These are phyloP conservation scores for Pseudonitzschia multiseries DNA, from an alignment of 108 stramenopile species.

Conservation along the genomic window DNA sequence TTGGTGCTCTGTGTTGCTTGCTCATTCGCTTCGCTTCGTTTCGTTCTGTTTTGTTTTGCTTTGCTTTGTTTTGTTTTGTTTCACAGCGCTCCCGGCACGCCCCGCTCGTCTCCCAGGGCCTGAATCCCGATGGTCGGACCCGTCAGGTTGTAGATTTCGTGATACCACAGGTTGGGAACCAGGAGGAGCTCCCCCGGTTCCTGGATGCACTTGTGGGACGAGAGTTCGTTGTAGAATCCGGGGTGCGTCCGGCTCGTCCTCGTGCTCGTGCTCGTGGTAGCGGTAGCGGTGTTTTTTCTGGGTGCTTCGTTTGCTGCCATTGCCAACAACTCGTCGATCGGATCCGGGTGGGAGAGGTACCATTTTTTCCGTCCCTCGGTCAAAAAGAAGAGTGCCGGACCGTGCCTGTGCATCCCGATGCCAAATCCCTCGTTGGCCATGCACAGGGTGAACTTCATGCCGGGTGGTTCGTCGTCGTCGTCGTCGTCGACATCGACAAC, in stretches of 20 bases:
- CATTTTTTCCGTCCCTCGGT: conserved; percentile 39
- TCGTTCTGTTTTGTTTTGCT: no score
- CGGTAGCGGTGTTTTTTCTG: conserved; percentile 8
- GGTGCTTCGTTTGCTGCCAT: not conserved
- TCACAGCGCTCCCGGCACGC: not conserved
- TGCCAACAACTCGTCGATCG: not conserved
- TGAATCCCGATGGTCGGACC: conserved; percentile 38
- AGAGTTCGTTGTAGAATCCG: conserved; percentile 31
- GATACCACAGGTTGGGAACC: conserved; percentile 45
- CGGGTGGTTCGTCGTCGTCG: not conserved
- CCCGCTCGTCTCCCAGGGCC: conserved; percentile 27
- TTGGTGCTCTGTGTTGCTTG: no score
- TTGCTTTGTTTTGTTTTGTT: no score
- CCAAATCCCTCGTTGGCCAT: conserved; percentile 43
- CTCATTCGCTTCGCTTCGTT: no score
- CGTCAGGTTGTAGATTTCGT: conserved; percentile 42
- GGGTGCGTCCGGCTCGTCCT: conserved; percentile 43
- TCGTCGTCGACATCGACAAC: not conserved
- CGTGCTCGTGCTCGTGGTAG: no score
- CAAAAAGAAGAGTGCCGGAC: conserved; percentile 41
- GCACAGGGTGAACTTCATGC: conserved; percentile 31
- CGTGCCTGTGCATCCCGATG: conserved; percentile 50
- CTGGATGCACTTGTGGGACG: conserved; percentile 44
- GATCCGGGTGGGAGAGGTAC: conserved; percentile 33
- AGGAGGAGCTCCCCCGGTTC: conserved; percentile 36